Base-by-base conservation (phyloP, 2,329 filamentous ascomycete species). In the Diaporthe velutina region DNA sequence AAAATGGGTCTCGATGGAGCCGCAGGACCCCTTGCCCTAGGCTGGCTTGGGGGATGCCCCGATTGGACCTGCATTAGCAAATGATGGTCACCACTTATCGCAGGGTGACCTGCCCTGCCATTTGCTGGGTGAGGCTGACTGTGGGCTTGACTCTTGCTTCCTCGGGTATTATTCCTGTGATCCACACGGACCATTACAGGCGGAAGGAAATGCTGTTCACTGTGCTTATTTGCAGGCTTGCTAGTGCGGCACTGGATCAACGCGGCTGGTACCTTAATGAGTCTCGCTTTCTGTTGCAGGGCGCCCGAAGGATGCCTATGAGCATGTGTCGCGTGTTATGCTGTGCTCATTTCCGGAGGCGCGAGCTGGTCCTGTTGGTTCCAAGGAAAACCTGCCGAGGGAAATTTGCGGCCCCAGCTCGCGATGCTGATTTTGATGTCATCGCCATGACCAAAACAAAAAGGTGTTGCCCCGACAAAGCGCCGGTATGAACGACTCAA, bases 41-140 rank as follows among this genome's bases (percentile, higher is more conserved):
- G 33, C 68, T 71, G 67, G 38, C 45, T 64, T 60, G 66, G 70
- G 70, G 74, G 70, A 40, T 70, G 66, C 71, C 67, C 57, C 74
- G 74, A 75, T 61, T 75, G 74, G 74, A 64, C 74, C 71, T 75
- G 74, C 71, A 60, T 58, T 54, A 67, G 73, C 72, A 76, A 61
- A 74, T 76, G 68, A 71, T 64, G 58, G 67, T 58, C 58, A 70
- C 74, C 74, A 71, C 67, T 76, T 74, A 74, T 74, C 48, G 38
- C 35, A 25, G 45, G 72, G 33, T 38, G 33, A 38, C 66, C 38
- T 58, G 58, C 50, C 35, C 45, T 72, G 35, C 45, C 45, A 76
- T 76, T 76, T 50, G 74, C 67, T 71, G 68, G n/a, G 28, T 50
- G 60, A 76, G 72, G 58, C 71, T 74, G 74, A 48, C 45, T 68